phyloP scores from a whole-genome alignment of 106 monocot species.

The Posidonia australis region DNA sequence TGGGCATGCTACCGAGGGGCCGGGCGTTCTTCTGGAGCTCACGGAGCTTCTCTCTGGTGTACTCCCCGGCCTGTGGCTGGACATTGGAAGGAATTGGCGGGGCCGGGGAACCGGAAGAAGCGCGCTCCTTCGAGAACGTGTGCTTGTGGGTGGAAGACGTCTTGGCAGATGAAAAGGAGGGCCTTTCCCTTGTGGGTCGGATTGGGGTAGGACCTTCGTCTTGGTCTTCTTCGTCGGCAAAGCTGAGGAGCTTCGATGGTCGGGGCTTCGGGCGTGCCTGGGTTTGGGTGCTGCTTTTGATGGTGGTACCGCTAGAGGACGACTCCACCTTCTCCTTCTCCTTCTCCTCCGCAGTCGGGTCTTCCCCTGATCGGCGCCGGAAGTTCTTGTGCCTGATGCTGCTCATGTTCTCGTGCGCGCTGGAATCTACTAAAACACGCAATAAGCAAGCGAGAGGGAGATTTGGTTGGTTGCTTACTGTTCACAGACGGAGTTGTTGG shows the following conservation, averaged over 20 bases:
- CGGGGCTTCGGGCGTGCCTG: conserved; percentile 17
- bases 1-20: conserved; percentile 51
- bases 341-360: conserved; percentile 21
- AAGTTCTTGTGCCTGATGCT: conserved; percentile 61
- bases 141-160: conserved; percentile 34
- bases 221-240: conserved; percentile 77
- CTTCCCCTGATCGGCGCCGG: conserved; percentile 62
- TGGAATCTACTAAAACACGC: no score
- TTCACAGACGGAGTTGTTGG: no score
- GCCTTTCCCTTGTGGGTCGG: conserved; percentile 3
- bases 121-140: conserved; percentile 43
- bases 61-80: conserved; percentile 81
- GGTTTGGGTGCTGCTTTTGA: conserved; percentile 6
- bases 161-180: conserved; percentile 5
- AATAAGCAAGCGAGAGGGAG: no score
- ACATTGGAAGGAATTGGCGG: conserved; percentile 50
- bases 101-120: conserved; percentile 3
- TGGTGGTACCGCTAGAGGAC: not conserved
- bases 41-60: conserved; percentile 70
- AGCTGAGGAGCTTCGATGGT: conserved; percentile 64
- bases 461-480: no score
- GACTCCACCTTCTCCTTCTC: conserved; percentile 15
- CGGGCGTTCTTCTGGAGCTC: conserved; percentile 98
- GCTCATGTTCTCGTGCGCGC: no score
- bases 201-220: conserved; percentile 14